These are phyloP conservation scores for Ascobolus immersus DNA, from an alignment of 495 filamentous ascomycete genomes.

Conservation along the genomic window DNA sequence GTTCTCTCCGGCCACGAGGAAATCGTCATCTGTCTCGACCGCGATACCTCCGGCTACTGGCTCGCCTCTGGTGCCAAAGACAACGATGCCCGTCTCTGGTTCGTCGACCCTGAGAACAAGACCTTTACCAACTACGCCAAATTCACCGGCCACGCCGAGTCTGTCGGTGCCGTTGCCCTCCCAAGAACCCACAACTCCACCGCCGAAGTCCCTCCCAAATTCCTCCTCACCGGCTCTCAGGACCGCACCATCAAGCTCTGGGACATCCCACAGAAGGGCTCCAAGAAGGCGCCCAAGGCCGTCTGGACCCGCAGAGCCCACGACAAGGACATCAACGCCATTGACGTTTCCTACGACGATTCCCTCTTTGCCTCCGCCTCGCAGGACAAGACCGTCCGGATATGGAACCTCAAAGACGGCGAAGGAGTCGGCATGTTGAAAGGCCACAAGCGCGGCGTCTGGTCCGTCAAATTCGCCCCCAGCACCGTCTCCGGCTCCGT, in stretches of 20 bases:
- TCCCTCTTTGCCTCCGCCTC: slow-evolving; percentile 78
- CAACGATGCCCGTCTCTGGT: slow-evolving; percentile 79
- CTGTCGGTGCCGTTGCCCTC: slow-evolving; percentile 71
- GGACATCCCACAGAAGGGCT: slow-evolving; percentile 32
- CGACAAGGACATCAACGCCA: slow-evolving; percentile 94
- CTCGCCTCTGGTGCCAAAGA: slow-evolving; percentile 90
- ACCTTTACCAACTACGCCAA: slow-evolving; percentile 55
- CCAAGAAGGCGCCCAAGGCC: slow-evolving; percentile 26
- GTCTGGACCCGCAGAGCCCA: slow-evolving; percentile 76
- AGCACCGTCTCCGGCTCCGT: slow-evolving; percentile 39
- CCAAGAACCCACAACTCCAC: slow-evolving; percentile 39
- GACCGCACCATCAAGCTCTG: slow-evolving; percentile 86
- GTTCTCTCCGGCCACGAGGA: slow-evolving; percentile 73
- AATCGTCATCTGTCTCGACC: slow-evolving; percentile 82
- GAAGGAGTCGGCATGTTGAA: slow-evolving; percentile 67
- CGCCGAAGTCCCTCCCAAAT: slow-evolving; percentile 52
- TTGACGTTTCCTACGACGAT: slow-evolving; percentile 46
- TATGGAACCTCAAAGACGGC: slow-evolving; percentile 75
- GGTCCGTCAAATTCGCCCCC: slow-evolving; percentile 76
- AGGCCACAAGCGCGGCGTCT: slow-evolving; percentile 81
- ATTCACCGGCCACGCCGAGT: slow-evolving; percentile 81
- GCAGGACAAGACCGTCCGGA: slow-evolving; percentile 88
- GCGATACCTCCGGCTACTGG: slow-evolving; percentile 92
- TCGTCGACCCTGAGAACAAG: slow-evolving; percentile 47
- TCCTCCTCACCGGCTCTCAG: slow-evolving; percentile 72